Conservation (phyloP, 2,329 filamentous ascomycete species). For the Fusarium sp. region DNA sequence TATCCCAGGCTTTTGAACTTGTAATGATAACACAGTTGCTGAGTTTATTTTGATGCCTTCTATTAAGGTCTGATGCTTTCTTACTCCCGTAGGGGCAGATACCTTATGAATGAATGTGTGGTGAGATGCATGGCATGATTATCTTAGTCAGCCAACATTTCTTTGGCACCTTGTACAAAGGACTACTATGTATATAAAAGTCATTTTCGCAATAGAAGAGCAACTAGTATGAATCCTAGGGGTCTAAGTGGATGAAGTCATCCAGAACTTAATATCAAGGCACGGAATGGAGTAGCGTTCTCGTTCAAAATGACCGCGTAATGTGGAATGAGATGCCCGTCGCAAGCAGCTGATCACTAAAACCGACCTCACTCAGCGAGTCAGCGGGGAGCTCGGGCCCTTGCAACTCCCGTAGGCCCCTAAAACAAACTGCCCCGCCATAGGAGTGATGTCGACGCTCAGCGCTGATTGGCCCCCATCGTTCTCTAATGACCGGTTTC, state of each 20-base stretch:
- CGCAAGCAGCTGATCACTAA: slow-evolving; percentile 18
- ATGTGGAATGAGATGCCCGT: slow-evolving; percentile 16
- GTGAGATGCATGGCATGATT: neutral
- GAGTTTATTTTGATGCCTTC: neutral
- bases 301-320: slow-evolving; percentile 8
- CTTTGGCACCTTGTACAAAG: neutral
- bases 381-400: neutral
- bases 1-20: neutral
- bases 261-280: neutral
- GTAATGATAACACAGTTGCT: neutral
- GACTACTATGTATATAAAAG: neutral
- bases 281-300: slow-evolving; percentile 7
- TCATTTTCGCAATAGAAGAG: neutral
- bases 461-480: slow-evolving; percentile 24
- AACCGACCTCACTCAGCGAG: neutral
- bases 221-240: too few species aligned
- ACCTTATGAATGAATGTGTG: neutral
- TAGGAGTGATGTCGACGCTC: slow-evolving; percentile 28
- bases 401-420: neutral
- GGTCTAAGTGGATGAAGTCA: neutral
- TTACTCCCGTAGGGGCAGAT: neutral
- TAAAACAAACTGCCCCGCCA: slow-evolving; percentile 24
- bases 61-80: neutral
- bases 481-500: neutral
- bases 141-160: neutral